Percentiles rank a stretch among this genome's conserved stretches.
phyloP scores from a whole-genome alignment of 805 yeast genomes.

The Myxozyma sirexii region DNA sequence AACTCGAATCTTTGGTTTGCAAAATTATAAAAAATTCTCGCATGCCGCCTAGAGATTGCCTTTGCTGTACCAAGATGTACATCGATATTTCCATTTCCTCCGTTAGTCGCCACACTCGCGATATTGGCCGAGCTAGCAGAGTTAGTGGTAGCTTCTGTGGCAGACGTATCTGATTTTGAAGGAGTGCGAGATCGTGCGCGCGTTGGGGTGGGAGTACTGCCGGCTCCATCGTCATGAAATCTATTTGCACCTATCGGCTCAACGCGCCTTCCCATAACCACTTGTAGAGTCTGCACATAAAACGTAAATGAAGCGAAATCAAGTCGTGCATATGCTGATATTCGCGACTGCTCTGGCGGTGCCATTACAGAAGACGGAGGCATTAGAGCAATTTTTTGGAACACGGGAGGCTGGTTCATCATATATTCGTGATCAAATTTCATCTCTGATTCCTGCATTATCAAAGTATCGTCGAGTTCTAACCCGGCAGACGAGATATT shows the following conservation, averaged over 20 bases:
- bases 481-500: background rate
- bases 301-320: slow-evolving; percentile 93
- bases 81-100: slow-evolving; percentile 58
- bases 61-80: slow-evolving; percentile 91
- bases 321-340: slow-evolving; percentile 54
- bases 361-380: slow-evolving; percentile 1
- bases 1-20: slow-evolving; percentile 94
- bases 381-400: background rate
- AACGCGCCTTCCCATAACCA: slow-evolving; percentile 85
- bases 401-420: background rate
- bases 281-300: slow-evolving; percentile 95
- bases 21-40: slow-evolving; percentile 93
- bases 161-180: background rate
- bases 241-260: slow-evolving; percentile 55
- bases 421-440: background rate
- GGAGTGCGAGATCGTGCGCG: slow-evolving; percentile 24
- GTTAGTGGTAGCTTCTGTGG: background rate
- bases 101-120: background rate
- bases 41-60: slow-evolving; percentile 92
- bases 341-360: slow-evolving; percentile 37
- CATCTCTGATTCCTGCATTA: background rate
- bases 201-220: slow-evolving; percentile 2
- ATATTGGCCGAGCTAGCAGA: background rate
- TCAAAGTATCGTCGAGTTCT: background rate
- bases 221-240: background rate